These are phyloP conservation scores for Colletotrichum spaethianum DNA, from an alignment of 2,329 filamentous ascomycete species.

Conservation along the genomic window DNA sequence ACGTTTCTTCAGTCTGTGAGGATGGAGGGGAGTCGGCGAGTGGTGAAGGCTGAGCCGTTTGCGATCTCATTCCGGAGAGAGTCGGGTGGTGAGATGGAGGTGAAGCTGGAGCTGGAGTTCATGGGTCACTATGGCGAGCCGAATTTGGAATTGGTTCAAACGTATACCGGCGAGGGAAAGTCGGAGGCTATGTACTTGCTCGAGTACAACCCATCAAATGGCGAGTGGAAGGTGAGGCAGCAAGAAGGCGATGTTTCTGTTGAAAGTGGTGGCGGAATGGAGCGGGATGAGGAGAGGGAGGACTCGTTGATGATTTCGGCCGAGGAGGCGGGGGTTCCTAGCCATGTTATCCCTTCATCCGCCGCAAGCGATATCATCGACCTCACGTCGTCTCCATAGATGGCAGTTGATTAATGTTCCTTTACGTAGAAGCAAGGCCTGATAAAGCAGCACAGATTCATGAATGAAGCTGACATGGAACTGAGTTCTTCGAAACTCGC, in stretches of 20 bases:
- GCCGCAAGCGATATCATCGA: conserved; percentile 8
- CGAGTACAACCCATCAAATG: conserved; percentile 48
- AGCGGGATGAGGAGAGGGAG: background rate
- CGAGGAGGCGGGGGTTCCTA: conserved; percentile 5
- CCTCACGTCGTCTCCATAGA: conserved; percentile 5
- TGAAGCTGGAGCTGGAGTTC: conserved; percentile 60
- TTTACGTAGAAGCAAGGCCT: background rate
- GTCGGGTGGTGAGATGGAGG: conserved; percentile 42
- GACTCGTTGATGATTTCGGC: conserved; percentile 16
- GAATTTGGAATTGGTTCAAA: conserved; percentile 49
- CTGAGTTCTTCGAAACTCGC: background rate
- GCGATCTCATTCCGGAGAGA: conserved; percentile 51
- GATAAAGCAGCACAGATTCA: background rate
- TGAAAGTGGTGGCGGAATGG: background rate
- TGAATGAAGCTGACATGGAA: no score
- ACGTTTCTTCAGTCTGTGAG: conserved; percentile 58
- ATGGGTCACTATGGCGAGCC: conserved; percentile 64
- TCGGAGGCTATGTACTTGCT: conserved; percentile 45
- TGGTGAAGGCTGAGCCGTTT: conserved; percentile 55
- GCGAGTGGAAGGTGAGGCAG: conserved; percentile 45
- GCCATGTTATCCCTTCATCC: background rate
- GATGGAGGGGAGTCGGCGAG: conserved; percentile 54
- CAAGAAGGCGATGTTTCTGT: background rate
- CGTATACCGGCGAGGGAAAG: conserved; percentile 34
- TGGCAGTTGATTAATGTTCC: background rate